Conservation (phyloP, 2,329 filamentous ascomycete species). For the Botrytis deweyae region DNA sequence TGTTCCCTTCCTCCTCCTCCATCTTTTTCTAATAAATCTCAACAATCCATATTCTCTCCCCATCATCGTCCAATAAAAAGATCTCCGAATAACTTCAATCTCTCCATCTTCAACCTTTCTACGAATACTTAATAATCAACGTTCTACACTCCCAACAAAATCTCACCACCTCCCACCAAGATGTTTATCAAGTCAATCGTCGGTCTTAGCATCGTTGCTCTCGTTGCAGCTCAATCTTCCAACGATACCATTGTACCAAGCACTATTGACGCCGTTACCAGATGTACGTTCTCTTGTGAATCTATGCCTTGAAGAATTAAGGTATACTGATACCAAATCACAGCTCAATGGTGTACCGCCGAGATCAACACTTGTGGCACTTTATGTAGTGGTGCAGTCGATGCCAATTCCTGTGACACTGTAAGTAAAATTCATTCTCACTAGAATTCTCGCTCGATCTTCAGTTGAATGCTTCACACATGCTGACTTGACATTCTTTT, state of each 20-base stretch:
- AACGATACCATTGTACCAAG: slow-evolving; percentile 35
- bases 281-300: slow-evolving; percentile 28
- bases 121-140: neutral
- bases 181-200: slow-evolving; percentile 37
- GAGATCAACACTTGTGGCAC: slow-evolving; percentile 59
- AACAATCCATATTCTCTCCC: neutral
- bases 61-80: neutral
- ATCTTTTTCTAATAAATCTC: neutral
- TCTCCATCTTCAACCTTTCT: neutral
- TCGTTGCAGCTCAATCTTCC: slow-evolving; percentile 26
- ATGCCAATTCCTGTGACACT: slow-evolving; percentile 53
- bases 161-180: slow-evolving; percentile 18
- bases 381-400: slow-evolving; percentile 54
- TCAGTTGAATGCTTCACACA: slow-evolving; percentile 12
- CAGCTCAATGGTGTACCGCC: slow-evolving; percentile 57
- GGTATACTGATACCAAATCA: slow-evolving; percentile 26
- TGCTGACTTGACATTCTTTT: neutral
- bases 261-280: slow-evolving; percentile 25
- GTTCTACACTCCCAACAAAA: slow-evolving; percentile 11
- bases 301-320: neutral
- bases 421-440: slow-evolving; percentile 46
- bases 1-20: neutral
- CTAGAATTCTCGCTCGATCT: neutral
- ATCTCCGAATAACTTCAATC: neutral
- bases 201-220: slow-evolving; percentile 35